Conservation (phyloP, 106 monocot species). For the Apostasia ramifera region DNA sequence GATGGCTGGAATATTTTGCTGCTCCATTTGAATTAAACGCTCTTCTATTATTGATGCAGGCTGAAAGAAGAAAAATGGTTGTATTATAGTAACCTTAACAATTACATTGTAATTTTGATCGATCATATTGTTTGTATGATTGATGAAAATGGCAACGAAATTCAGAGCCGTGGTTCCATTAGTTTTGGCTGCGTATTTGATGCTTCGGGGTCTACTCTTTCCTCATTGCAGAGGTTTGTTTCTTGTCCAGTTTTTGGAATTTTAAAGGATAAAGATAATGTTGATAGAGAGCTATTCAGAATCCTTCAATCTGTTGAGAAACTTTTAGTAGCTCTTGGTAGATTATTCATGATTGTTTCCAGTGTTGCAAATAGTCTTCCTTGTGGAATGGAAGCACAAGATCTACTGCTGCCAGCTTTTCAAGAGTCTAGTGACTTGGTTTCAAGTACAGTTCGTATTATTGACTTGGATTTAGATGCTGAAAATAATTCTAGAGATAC, state of each 20-base stretch:
- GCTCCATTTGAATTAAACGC: not conserved
- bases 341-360: constrained; percentile 30
- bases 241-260: constrained; percentile 50
- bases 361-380: constrained; percentile 5
- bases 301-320: constrained; percentile 44
- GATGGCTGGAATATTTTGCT: not conserved
- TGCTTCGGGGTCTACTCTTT: constrained; percentile 29
- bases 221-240: constrained; percentile 44
- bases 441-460: constrained; percentile 25
- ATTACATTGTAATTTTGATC: constrained; percentile 34
- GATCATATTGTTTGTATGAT: constrained; percentile 32
- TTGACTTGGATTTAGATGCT: constrained; percentile 79
- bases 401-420: constrained; percentile 15
- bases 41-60: constrained; percentile 29
- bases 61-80: constrained; percentile 21
- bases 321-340: constrained; percentile 43
- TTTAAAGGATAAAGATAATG: constrained; percentile 10
- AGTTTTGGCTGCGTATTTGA: constrained; percentile 28
- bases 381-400: constrained; percentile 6
- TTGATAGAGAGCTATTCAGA: constrained; percentile 14
- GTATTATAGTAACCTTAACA: constrained; percentile 14
- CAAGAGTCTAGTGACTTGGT: constrained; percentile 15
- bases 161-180: constrained; percentile 18
- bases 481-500: constrained; percentile 42
- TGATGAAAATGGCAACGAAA: constrained; percentile 44